Evolutionary conservation across 1,284 basidiomycete genomes (phyloP), one percentile per base, ranked within the genome.

Genomic region (Ustilago trichophora): DNA sequence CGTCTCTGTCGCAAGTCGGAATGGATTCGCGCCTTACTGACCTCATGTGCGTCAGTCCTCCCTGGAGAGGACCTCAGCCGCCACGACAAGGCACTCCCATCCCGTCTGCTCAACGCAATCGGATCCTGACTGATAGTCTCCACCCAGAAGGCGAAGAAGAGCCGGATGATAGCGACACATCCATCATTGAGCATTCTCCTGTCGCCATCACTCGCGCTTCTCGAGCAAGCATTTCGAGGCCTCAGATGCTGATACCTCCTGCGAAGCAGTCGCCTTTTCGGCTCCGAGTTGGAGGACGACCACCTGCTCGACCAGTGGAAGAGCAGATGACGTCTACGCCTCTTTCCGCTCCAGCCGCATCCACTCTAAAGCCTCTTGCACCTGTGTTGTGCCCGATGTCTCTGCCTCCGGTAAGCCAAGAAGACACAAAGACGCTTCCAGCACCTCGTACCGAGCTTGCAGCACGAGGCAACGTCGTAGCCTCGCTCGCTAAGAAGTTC

Each of bases 1-100:
- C 66, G 11, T 55, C 66, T 2, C 48, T 69, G 6, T 69, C 66
- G 16, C 55, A 63, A 33, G 66, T 69, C 7, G 66, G 66, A 12
- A 69, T 69, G 66, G 66, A 69, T 36, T 69, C 66, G 32, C 59
- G 55, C 8, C 45, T 64, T 3, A 69, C 66, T 7, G 66, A 64
- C 25, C 66, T 69, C 40, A 64, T 69, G 59, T 54, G 54, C 27
- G 45, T 57, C 27, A 64, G 55, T 34, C 66, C 66, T 2, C 66
- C 66, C 3, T 69, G 66, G 66, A 43, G 47, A 19, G 50, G 51
- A 6, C 19, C 31, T 4, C 50, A 48, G 24, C 47, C 51, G 0
- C 47, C 54, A 10, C 50, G 65, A 11, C 48, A 56, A 33, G 58
- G 53, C 15, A 68, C 65, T 0, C 65, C 58, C 0, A 54, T 68